Percentiles rank a stretch among this genome's conserved stretches.
Conservation (phyloP, 306 rosid species). For the Glycyrrhiza uralensis region DNA sequence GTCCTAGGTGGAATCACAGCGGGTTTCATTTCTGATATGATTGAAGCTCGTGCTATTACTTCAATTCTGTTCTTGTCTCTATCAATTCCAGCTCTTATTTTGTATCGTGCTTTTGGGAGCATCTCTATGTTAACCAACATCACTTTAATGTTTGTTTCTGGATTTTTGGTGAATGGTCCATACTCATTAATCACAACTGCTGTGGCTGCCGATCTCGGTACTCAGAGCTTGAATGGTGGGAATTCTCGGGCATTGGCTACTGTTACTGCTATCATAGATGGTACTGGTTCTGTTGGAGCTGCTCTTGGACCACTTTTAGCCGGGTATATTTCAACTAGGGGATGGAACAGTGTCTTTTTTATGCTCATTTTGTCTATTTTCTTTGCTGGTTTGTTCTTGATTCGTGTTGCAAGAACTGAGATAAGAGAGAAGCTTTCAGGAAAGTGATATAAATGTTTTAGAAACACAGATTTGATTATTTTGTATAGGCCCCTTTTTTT, state of each 20-base stretch:
- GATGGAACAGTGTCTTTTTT: slow-evolving; percentile 82
- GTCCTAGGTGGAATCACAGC: slow-evolving; percentile 83
- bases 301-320: slow-evolving; percentile 91
- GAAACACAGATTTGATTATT: slow-evolving; percentile 15
- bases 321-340: slow-evolving; percentile 64
- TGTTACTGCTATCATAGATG: slow-evolving; percentile 87
- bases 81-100: slow-evolving; percentile 74
- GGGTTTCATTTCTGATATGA: slow-evolving; percentile 76
- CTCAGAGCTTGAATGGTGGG: slow-evolving; percentile 46
- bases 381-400: slow-evolving; percentile 62
- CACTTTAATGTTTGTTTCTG: slow-evolving; percentile 66
- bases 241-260: slow-evolving; percentile 74
- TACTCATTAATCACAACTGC: slow-evolving; percentile 87
- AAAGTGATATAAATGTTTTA: slow-evolving; percentile 37
- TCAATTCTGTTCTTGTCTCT: slow-evolving; percentile 67
- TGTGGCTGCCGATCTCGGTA: slow-evolving; percentile 92
- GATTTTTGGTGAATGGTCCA: slow-evolving; percentile 60
- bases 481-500: background rate
- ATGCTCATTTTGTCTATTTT: slow-evolving; percentile 68
- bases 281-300: slow-evolving; percentile 89
- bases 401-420: slow-evolving; percentile 63
- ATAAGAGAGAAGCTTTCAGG: slow-evolving; percentile 51
- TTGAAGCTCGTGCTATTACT: slow-evolving; percentile 86
- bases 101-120: slow-evolving; percentile 71
- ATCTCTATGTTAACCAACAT: slow-evolving; percentile 65